Conservation (phyloP, 192 early-diverging fungal genomes). For the Entomortierella beljakovae region DNA sequence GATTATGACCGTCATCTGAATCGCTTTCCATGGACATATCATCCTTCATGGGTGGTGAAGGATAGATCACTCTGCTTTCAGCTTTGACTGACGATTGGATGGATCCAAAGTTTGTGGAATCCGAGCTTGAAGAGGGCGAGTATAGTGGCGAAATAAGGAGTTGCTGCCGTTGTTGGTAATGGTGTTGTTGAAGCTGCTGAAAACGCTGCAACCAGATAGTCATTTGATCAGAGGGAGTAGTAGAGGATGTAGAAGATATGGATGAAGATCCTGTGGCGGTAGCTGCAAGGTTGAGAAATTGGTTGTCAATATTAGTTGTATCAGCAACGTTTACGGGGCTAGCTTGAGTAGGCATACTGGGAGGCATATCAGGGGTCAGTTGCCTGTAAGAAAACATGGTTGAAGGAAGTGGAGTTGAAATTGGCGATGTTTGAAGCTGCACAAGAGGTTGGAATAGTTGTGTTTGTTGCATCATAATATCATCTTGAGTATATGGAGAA, state of each 20-base stretch:
- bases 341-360: slow-evolving; percentile 24
- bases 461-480: not conserved
- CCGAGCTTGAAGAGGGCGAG: slow-evolving; percentile 5
- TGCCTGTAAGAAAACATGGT: slow-evolving; percentile 44
- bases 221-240: slow-evolving; percentile 13
- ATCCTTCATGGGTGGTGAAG: slow-evolving; percentile 51
- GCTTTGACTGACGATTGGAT: slow-evolving; percentile 11
- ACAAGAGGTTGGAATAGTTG: slow-evolving; percentile 14
- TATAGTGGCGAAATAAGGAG: slow-evolving; percentile 25
- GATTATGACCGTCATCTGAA: slow-evolving; percentile 18
- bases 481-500: slow-evolving; percentile 4
- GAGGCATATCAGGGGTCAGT: slow-evolving; percentile 46
- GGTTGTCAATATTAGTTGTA: not conserved
- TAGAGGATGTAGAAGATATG: not conserved
- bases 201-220: slow-evolving; percentile 43
- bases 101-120: slow-evolving; percentile 4
- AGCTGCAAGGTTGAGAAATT: slow-evolving; percentile 8
- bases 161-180: slow-evolving; percentile 38
- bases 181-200: slow-evolving; percentile 42
- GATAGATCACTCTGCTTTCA: slow-evolving; percentile 32
- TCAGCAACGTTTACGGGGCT: not conserved
- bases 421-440: not conserved
- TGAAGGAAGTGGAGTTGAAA: slow-evolving; percentile 23
- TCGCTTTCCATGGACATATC: slow-evolving; percentile 49
- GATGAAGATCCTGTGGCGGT: slow-evolving; percentile 11